Evolutionary conservation across 148 eudicot genomes (phyloP).

Genomic region (Silene uniflora): DNA sequence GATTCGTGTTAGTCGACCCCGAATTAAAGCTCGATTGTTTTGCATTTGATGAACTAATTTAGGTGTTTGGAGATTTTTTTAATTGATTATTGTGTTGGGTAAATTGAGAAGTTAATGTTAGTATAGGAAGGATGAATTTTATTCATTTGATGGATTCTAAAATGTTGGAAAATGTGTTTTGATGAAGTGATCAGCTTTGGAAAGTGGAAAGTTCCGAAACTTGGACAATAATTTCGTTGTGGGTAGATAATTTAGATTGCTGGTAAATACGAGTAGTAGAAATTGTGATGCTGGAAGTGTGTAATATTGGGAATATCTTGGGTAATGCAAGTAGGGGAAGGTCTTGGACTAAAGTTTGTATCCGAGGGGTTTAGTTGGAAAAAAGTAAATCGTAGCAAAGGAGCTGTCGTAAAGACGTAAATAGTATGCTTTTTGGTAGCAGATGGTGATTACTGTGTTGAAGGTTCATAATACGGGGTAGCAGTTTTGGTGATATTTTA

Average conservation of each 20-base stretch:
- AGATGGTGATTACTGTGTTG: too few relatives aligned
- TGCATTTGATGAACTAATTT: background rate
- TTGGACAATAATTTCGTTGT: background rate
- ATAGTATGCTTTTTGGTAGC: background rate
- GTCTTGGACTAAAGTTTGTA: background rate
- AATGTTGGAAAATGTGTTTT: background rate
- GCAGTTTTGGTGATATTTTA: too few relatives aligned
- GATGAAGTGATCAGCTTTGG: background rate
- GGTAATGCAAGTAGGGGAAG: background rate
- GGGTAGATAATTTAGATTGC: background rate
- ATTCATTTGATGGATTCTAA: background rate
- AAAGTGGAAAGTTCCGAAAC: background rate
- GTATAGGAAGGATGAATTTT: background rate
- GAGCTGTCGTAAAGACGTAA: background rate
- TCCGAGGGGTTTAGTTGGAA: background rate
- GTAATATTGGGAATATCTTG: background rate
- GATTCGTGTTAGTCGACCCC: background rate
- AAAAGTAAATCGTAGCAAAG: background rate
- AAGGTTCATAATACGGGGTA: too few relatives aligned
- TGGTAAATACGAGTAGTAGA: slow-evolving; percentile 2
- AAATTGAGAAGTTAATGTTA: background rate
- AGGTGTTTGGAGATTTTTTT: background rate
- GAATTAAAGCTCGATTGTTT: background rate
- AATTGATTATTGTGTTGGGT: background rate
- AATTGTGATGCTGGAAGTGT: background rate